Conservation (phyloP, 441 rosid genomes). For the Arabidopsis lyrata region DNA sequence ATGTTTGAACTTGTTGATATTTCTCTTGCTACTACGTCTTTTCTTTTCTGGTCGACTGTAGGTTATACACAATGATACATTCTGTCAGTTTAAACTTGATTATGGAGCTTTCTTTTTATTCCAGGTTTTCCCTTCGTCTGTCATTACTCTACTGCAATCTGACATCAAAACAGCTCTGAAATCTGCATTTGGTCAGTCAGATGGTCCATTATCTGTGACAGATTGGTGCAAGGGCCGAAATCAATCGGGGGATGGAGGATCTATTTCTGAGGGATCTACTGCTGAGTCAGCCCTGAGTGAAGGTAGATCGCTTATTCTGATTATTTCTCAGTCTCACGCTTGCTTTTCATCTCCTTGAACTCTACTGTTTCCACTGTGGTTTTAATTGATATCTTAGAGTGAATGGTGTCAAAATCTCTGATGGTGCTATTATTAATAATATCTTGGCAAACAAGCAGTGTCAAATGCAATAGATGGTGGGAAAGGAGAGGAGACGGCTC, state of each 20-base stretch:
- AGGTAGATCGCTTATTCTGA: conserved; percentile 71
- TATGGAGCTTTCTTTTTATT: conserved; percentile 41
- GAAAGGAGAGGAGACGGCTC: conserved; percentile 76
- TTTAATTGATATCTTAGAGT: conserved; percentile 31
- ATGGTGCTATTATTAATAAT: conserved; percentile 37
- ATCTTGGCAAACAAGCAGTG: conserved; percentile 49
- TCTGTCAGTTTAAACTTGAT: conserved; percentile 21
- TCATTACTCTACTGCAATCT: conserved; percentile 86
- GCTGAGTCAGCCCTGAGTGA: conserved; percentile 78
- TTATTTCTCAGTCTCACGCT: conserved; percentile 65
- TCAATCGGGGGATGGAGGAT: conserved; percentile 67
- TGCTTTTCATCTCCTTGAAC: conserved; percentile 56
- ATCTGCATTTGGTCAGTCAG: conserved; percentile 86
- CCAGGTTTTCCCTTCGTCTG: conserved; percentile 90
- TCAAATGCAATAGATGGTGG: conserved; percentile 65
- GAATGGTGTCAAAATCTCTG: conserved; percentile 19
- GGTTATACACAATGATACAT: background rate
- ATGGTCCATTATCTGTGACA: conserved; percentile 89
- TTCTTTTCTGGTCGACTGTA: conserved; percentile 24
- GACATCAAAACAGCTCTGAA: conserved; percentile 93
- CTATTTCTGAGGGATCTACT: conserved; percentile 74
- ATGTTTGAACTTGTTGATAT: conserved; percentile 27
- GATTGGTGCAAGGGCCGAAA: conserved; percentile 99
- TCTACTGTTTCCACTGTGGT: conserved; percentile 1
- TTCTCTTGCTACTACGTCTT: conserved; percentile 14